Evolutionary conservation across 371 early-diverging fungal genomes (phyloP).

Genomic region (Apophysomyces ossiformis): DNA sequence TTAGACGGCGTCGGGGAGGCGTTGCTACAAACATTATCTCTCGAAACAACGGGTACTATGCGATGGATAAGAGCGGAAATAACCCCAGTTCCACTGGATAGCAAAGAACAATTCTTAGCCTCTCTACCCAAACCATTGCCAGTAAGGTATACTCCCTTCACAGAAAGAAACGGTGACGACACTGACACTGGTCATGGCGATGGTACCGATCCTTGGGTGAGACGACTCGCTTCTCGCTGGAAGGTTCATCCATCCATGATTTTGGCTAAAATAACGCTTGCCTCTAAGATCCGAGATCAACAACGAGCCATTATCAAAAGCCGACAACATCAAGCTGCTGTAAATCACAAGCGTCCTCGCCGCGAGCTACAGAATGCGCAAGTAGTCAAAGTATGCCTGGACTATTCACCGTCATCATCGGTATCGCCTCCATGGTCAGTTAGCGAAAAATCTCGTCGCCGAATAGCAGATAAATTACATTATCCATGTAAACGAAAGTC

Average conservation of each 20-base stretch:
- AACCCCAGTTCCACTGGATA: conserved; percentile 17
- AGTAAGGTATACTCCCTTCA: neutral
- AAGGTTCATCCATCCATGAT: neutral
- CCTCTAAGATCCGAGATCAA: conserved; percentile 29
- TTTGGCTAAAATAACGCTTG: conserved; percentile 17
- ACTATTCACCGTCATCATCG: neutral
- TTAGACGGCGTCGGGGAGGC: conserved; percentile 35
- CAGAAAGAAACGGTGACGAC: neutral
- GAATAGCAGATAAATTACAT: neutral
- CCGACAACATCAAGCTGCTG: conserved; percentile 31
- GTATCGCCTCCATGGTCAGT: neutral
- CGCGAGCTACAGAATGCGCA: conserved; percentile 5
- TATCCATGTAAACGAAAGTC: neutral
- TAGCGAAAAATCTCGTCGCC: no score
- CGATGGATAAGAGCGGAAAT: conserved; percentile 7
- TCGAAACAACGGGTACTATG: neutral
- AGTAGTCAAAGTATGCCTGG: neutral
- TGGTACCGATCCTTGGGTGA: neutral
- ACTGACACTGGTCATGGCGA: neutral
- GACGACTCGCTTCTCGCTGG: neutral
- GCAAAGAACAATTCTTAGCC: conserved; percentile 11
- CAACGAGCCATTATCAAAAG: conserved; percentile 53
- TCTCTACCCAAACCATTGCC: neutral
- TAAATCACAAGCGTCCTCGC: neutral
- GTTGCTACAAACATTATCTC: conserved; percentile 26